Evolutionary conservation across 352 stramenopile species (phyloP), one percentile per base, ranked within the genome.

Genomic region (Phytopythium helicoides): DNA sequence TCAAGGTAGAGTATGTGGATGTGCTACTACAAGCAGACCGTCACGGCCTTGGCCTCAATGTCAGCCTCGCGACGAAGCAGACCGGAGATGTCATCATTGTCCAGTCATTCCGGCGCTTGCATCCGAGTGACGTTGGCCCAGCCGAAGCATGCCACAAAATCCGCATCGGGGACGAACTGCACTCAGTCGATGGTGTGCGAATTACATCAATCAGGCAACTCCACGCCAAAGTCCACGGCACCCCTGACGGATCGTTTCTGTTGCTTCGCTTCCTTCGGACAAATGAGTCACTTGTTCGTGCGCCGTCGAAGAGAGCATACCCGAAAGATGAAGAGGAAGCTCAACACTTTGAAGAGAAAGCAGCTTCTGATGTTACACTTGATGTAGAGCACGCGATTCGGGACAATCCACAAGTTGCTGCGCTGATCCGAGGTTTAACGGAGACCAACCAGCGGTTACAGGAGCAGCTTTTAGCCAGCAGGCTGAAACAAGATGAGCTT

Each of bases 401-500:
- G 18, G 52, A 46, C 14, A 58, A 65, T 7, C 54, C 62, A 2
- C 62, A 79, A n/a, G 25, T 76, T 0, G 61, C 65, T 11, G 25
- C 58, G 31, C 47, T 86, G 3, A 56, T 88, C 42, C 70, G 71
- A 0, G 60, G 77, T 16, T 44, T 89, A 3, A 71, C 68, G 11
- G 58, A 47, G 0, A 67, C 58, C 12, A 89, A 86, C 26, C 56
- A 78, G 52, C 8, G 54, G 3, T 51, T 89, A 2, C 62, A 86
- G 23, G 62, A 86, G 1, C 68, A 85, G 37, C 59, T 86, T 1
- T n/a, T 86, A 10, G 53, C 64, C 3, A 86, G 68, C 21, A 64
- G 51, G 10, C 46, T 86, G 6, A 83, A 83, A 50, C 71, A 75
- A 45, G 73, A 77, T 45, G 75, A 89, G 36, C 77, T 84, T 44